These are phyloP conservation scores for Geotrichum aggregatum DNA, from an alignment of 1,139 yeast genomes.

Conservation along the genomic window DNA sequence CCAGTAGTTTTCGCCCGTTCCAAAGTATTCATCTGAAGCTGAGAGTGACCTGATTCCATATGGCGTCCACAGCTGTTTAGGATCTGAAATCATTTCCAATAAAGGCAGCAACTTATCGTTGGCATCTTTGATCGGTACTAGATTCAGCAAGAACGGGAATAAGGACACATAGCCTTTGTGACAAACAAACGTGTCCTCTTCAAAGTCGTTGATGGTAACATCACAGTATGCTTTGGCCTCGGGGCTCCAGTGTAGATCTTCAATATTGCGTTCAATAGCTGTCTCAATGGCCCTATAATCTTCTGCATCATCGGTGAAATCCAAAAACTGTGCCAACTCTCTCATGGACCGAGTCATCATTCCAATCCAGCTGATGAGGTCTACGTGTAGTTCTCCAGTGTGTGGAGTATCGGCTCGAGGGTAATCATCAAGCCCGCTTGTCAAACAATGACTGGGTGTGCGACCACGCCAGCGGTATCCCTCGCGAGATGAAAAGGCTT, in stretches of 20 bases:
- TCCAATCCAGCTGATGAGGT: conserved; percentile 88
- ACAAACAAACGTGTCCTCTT: conserved; percentile 63
- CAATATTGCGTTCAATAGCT: conserved; percentile 59
- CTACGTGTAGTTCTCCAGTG: conserved; percentile 86
- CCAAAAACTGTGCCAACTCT: conserved; percentile 65
- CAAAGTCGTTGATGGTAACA: conserved; percentile 67
- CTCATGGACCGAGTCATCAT: conserved; percentile 82
- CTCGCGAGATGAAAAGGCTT: conserved; percentile 50
- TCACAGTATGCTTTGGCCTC: conserved; percentile 74
- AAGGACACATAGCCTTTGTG: conserved; percentile 85
- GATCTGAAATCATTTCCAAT: conserved; percentile 58
- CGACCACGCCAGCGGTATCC: conserved; percentile 94
- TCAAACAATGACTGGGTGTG: conserved; percentile 75
- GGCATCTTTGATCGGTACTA: conserved; percentile 41
- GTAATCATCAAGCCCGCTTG: conserved; percentile 93
- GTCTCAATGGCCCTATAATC: conserved; percentile 51
- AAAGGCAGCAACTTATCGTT: conserved; percentile 49
- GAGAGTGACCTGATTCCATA: conserved; percentile 84
- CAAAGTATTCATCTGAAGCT: conserved; percentile 59
- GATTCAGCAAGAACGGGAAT: conserved; percentile 76
- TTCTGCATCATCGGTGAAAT: conserved; percentile 52
- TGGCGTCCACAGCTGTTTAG: conserved; percentile 69
- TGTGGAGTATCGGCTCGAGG: conserved; percentile 84
- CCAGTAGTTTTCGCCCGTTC: conserved; percentile 90
- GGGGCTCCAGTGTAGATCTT: conserved; percentile 75